Evolutionary conservation across 1,139 yeast genomes (phyloP), one percentile per base, ranked within the genome.

Genomic region (Nadsonia commutata): DNA sequence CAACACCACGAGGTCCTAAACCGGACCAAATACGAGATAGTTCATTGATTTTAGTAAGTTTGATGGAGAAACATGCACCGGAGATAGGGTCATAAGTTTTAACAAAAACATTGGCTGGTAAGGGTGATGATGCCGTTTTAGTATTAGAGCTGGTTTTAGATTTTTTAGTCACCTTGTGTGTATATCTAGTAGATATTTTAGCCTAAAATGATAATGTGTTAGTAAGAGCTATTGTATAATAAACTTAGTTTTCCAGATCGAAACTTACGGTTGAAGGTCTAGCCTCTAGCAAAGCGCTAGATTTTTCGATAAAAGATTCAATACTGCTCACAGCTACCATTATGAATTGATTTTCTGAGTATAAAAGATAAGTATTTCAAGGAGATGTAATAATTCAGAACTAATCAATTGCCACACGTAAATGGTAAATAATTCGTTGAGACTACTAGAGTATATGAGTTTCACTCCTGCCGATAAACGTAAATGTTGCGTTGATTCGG

Each of bases 1-100:
- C 56, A n/a, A 82, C 81, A 2, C 93, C 90, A 48, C 74, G 70
- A 3, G 96, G 95, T 0, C 96, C 96, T 43, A 86, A 58, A n/a
- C 88, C 85, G 36, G 84, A 76, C 58, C 85, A 64, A 27, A 88
- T 60, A 53, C 90, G 72, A 17, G 90, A 79, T 38, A 88, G 72
- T 58, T 86, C 95, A 60, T 86, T 86, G 40, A 71, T 63, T 53
- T 80, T 80, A 49, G 66, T 64, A 0, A 94, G 78, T 46, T 69
- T 70, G 55, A 71, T 74, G 51, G 72, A 72, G 59, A 81, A 72
- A 46, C 82, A 71, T 39, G 78, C 70, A 2, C 94, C 94, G 13
- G 78, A 68, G 17, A 65, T 68, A 1, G 94, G 77, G 55, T 86
- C 90, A 53, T 63, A 81, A 0, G 85, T 72, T 58, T 83, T 85